phyloP scores from a whole-genome alignment of 768 basidiomycete genomes.

The Suillus decipiens region DNA sequence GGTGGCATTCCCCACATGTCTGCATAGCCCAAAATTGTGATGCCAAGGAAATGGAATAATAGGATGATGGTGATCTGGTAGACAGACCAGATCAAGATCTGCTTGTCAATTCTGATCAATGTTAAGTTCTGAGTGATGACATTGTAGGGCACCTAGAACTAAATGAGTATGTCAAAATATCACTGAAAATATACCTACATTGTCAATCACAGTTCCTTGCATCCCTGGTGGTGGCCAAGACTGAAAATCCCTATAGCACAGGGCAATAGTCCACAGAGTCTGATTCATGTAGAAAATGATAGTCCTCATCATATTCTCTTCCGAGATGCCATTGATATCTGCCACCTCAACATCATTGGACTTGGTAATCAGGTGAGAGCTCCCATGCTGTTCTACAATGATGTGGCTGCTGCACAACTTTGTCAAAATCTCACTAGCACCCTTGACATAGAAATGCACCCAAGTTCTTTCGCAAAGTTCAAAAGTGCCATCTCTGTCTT shows the following conservation, averaged over 20 bases:
- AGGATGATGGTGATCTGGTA: slow-evolving; percentile 87
- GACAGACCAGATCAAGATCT: slow-evolving; percentile 85
- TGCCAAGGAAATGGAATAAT: slow-evolving; percentile 86
- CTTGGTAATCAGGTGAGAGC: slow-evolving; percentile 20
- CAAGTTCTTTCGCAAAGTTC: slow-evolving; percentile 77
- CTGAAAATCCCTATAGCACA: slow-evolving; percentile 89
- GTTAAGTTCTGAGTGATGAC: slow-evolving; percentile 72
- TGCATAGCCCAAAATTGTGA: slow-evolving; percentile 64
- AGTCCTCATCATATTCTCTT: slow-evolving; percentile 85
- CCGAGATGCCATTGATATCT: slow-evolving; percentile 63
- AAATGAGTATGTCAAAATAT: slow-evolving; percentile 15
- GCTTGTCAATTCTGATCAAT: slow-evolving; percentile 91
- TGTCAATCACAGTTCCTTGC: slow-evolving; percentile 44
- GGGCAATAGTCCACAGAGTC: slow-evolving; percentile 88
- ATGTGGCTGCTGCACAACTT: slow-evolving; percentile 76
- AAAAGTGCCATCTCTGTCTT: slow-evolving; percentile 96
- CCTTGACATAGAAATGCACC: slow-evolving; percentile 89
- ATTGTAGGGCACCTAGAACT: slow-evolving; percentile 61
- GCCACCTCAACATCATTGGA: slow-evolving; percentile 49
- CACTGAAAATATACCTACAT: slow-evolving; percentile 41
- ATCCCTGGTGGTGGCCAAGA: slow-evolving; percentile 76
- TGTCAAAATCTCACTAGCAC: slow-evolving; percentile 90
- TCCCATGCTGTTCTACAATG: slow-evolving; percentile 47
- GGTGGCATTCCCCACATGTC: slow-evolving; percentile 34
- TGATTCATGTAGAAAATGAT: slow-evolving; percentile 99